Percentiles rank a stretch among this genome's conserved stretches.
Evolutionary conservation across 768 basidiomycete genomes (phyloP).

Genomic region (Crassisporium funariophilum): DNA sequence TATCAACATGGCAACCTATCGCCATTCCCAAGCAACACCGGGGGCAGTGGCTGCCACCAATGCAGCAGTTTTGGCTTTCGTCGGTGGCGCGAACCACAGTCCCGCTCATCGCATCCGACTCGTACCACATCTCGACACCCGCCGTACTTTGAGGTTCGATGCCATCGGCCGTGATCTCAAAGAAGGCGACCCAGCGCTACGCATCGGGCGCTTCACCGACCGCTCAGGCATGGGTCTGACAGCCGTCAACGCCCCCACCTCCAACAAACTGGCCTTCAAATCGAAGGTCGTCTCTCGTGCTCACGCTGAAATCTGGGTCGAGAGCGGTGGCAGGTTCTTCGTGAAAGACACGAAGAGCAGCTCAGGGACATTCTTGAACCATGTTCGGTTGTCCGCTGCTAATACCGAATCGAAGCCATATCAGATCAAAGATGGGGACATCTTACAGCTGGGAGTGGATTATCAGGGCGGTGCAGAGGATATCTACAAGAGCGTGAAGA

Average conservation of each 20-base stretch:
- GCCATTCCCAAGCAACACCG: constrained; percentile 4
- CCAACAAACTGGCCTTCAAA: constrained; percentile 91
- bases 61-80: constrained; percentile 9
- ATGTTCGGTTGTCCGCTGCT: constrained; percentile 84
- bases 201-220: constrained; percentile 95
- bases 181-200: constrained; percentile 67
- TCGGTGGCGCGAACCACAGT: constrained; percentile 12
- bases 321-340: constrained; percentile 69
- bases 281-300: constrained; percentile 93
- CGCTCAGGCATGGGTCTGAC: constrained; percentile 67
- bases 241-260: constrained; percentile 66
- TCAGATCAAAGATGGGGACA: constrained; percentile 88
- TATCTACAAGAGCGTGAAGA: constrained; percentile 97
- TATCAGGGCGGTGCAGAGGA: constrained; percentile 98
- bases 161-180: constrained; percentile 86
- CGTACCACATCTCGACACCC: constrained; percentile 92
- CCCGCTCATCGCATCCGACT: constrained; percentile 78
- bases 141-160: constrained; percentile 88
- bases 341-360: constrained; percentile 90
- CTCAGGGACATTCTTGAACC: constrained; percentile 95
- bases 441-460: constrained; percentile 94
- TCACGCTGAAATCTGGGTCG: constrained; percentile 94
- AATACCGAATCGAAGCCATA: constrained; percentile 78
- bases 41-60: constrained; percentile 7
- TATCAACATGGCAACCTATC: constrained; percentile 17